Evolutionary conservation across 306 rosid genomes (phyloP).

Genomic region (Prunus kanzakura): DNA sequence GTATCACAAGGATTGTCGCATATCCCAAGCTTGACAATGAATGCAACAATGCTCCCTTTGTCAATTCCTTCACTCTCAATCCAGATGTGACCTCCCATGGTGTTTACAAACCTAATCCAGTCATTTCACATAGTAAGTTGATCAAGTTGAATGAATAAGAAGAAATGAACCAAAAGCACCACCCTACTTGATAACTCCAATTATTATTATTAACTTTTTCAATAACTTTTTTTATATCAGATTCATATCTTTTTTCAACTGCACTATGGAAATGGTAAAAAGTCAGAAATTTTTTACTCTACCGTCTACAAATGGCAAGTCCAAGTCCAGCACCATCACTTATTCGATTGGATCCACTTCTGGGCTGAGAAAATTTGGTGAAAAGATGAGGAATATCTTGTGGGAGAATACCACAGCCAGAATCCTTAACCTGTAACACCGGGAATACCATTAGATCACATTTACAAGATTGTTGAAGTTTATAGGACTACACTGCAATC

Average conservation of each 20-base stretch:
- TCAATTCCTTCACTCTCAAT: slow-evolving; percentile 80
- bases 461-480: not conserved
- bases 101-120: slow-evolving; percentile 75
- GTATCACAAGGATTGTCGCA: slow-evolving; percentile 46
- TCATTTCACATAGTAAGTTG: slow-evolving; percentile 14
- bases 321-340: slow-evolving; percentile 74
- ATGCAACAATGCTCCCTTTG: slow-evolving; percentile 64
- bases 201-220: too few species aligned
- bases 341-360: slow-evolving; percentile 49
- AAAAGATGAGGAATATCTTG: slow-evolving; percentile 73
- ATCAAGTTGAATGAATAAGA: not conserved
- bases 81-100: slow-evolving; percentile 96
- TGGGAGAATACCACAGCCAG: slow-evolving; percentile 79
- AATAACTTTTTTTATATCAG: too few species aligned
- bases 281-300: not conserved
- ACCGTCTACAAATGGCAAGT: slow-evolving; percentile 93
- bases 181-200: too few species aligned
- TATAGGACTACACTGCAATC: too few species aligned
- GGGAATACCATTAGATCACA: slow-evolving; percentile 10
- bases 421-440: slow-evolving; percentile 74
- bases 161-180: not conserved
- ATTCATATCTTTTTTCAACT: not conserved
- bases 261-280: not conserved
- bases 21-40: slow-evolving; percentile 73
- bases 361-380: slow-evolving; percentile 66